Conservation (phyloP, 2,329 filamentous ascomycete species). For the Cercospora sesami region DNA sequence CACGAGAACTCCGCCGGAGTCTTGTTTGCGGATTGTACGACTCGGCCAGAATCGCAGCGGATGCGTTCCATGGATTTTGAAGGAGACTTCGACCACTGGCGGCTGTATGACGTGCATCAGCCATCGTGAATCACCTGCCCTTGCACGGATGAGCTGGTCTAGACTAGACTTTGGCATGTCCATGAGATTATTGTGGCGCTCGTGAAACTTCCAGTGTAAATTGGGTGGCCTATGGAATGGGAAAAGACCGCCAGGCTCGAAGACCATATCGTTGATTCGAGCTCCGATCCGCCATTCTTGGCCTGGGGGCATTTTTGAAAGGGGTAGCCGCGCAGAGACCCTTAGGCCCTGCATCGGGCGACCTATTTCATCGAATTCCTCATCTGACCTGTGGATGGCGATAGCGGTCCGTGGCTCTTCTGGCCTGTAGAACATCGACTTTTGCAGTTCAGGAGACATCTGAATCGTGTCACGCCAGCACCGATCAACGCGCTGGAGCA, state of each 20-base stretch:
- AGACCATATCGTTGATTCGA: not conserved
- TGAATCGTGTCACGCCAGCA: not conserved
- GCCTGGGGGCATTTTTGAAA: not conserved
- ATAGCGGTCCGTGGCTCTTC: not conserved
- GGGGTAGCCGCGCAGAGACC: not conserved
- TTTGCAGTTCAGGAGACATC: not conserved
- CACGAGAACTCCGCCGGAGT: not conserved
- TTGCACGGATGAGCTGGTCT: not conserved
- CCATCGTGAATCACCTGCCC: not conserved
- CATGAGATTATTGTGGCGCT: not conserved
- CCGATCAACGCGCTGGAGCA: not conserved
- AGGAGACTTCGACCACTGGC: not conserved
- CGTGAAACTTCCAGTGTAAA: not conserved
- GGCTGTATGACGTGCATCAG: not conserved
- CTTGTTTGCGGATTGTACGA: not conserved
- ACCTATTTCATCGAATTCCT: not conserved
- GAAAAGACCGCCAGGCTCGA: not conserved
- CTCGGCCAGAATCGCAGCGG: not conserved
- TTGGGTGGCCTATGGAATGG: not conserved
- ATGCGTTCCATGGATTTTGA: not conserved
- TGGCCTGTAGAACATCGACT: slow-evolving; percentile 3
- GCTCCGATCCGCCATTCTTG: not conserved
- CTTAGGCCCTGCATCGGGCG: not conserved
- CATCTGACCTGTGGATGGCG: not conserved
- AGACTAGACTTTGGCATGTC: not conserved